phyloP scores from a whole-genome alignment of 495 filamentous ascomycete species.

The Zalerion maritima region DNA sequence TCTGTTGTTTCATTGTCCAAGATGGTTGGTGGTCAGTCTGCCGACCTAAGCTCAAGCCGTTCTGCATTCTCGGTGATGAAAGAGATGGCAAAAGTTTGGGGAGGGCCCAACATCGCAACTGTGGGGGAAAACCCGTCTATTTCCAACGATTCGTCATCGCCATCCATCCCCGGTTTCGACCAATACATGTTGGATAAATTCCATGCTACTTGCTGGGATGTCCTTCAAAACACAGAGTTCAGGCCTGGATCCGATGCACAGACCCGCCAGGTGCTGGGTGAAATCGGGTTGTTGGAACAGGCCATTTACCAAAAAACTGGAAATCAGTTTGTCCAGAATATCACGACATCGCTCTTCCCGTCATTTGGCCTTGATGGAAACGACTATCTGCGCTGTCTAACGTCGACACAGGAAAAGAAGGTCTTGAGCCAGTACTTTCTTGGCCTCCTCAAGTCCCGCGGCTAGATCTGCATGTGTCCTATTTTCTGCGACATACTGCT shows the following conservation, averaged over 20 bases:
- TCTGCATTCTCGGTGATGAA: conserved; percentile 68
- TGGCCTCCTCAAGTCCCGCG: conserved; percentile 22
- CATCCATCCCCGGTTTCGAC: conserved; percentile 75
- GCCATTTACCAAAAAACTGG: conserved; percentile 80
- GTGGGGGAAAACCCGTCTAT: conserved; percentile 31
- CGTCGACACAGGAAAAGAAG: conserved; percentile 32
- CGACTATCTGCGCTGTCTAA: conserved; percentile 35
- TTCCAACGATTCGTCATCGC: conserved; percentile 23
- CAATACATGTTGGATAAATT: conserved; percentile 78
- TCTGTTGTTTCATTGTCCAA: conserved; percentile 73
- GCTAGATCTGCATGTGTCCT: too few species aligned
- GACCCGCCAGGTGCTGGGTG: conserved; percentile 65
- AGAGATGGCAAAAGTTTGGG: conserved; percentile 72
- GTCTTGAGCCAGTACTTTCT: conserved; percentile 33
- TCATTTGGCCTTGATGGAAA: conserved; percentile 29
- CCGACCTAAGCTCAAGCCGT: conserved; percentile 58
- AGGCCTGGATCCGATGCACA: conserved; percentile 65
- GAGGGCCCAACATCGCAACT: conserved; percentile 58
- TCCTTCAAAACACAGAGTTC: conserved; percentile 62
- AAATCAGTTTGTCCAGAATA: conserved; percentile 32
- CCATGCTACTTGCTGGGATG: conserved; percentile 74
- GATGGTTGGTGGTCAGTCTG: conserved; percentile 47
- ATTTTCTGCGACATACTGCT: too few species aligned
- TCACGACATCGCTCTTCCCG: conserved; percentile 34
- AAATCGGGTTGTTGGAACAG: conserved; percentile 73